Base-by-base conservation (phyloP, 2,329 filamentous ascomycete genomes). In the Hymenoscyphus infarciens region DNA sequence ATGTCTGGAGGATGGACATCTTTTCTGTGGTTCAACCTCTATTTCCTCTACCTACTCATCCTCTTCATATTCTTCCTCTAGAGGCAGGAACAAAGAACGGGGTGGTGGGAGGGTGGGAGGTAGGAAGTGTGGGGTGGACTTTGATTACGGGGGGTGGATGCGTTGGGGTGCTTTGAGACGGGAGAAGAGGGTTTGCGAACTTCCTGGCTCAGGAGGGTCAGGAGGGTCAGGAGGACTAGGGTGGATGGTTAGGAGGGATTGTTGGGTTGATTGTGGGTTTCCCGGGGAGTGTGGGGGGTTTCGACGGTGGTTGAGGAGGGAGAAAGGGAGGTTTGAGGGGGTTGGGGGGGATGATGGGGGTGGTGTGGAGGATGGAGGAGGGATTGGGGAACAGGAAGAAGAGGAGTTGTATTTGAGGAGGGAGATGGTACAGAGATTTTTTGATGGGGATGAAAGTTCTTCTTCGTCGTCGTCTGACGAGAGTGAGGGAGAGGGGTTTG, bases 1-100 rank as follows among this genome's bases (percentile, higher is more conserved):
- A 3, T 77, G 76, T 61, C 70, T 77, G 1, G 64, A 65, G 49
- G 70, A 72, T 54, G 70, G 70, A 0, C 71, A 72, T 60, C 58
- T 59, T n/a, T 71, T 72, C 62, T 72, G 70, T 49, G 64, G 61
- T 58, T 1, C 62, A 59, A 7, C 19, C 59, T 2, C 61, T 66
- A 7, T 42, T 45, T 29, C 58, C 29, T 31, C 29, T 1, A 31
- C 29, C 7, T 31, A 31, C 25, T 27, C 25, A 27, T 27, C 25
- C 25, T 27, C 25, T 27, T 27, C 25, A 27, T 4, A 27, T 27
- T 27, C 25, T 27, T 27, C 25, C 25, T 27, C 25, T n/a, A 7
- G 39, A 15, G 10, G 42, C 19, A 49, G 42, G 19, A 22, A 19
- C 16, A 7, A 13, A n/a, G 39, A 19, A 2, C n/a, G 39, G 5